Evolutionary conservation across 2,329 filamentous ascomycete species (phyloP), one percentile per base, ranked within the genome.

Genomic region (Diaporthe eres): DNA sequence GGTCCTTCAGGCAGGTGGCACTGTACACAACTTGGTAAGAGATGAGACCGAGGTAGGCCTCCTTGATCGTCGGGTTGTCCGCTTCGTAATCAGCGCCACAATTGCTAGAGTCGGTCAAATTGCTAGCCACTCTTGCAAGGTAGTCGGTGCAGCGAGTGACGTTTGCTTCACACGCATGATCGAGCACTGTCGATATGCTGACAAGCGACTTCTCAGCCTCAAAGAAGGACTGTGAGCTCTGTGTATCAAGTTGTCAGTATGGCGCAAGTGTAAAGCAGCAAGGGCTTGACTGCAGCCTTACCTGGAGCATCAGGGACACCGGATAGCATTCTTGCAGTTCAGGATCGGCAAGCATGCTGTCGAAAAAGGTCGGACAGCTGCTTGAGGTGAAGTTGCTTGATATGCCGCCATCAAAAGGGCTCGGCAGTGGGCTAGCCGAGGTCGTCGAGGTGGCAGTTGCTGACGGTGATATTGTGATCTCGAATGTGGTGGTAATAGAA

Each of bases 211-310:
- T 93, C 77, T 93, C 89, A 25, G 93, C 92, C 74, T 95, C 87
- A 86, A 98, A 98, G 86, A 98, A 98, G 55, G 92, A 91, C 71
- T 89, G 90, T 13, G 96, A 98, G 77, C 94, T 95, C 92, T 98
- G 82, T 22, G 47, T 49, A 22, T 9, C 42, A 44, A 28, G 58
- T 58, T 47, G 68, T 83, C 72, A 83, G 79, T 76, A 76, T 58
- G 55, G 76, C 25, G 31, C n/a, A 22, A 9, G 6, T 8, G 15
- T 9, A 44, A 15, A 42, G 22, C 34, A 51, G 47, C 28, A 47
- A 53, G 44, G 12, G 49, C 22, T 6, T 25, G 31, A 63, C 42
- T 37, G 47, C 15, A 44, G 13, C 81, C 90, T 81, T 85, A 94
- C 94, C 87, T 94, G 91, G 13, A 98, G 87, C 78, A 98, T 90